These are phyloP conservation scores for Verticillium nonalfalfae DNA, from an alignment of 2,329 filamentous ascomycete species.

Conservation along the genomic window DNA sequence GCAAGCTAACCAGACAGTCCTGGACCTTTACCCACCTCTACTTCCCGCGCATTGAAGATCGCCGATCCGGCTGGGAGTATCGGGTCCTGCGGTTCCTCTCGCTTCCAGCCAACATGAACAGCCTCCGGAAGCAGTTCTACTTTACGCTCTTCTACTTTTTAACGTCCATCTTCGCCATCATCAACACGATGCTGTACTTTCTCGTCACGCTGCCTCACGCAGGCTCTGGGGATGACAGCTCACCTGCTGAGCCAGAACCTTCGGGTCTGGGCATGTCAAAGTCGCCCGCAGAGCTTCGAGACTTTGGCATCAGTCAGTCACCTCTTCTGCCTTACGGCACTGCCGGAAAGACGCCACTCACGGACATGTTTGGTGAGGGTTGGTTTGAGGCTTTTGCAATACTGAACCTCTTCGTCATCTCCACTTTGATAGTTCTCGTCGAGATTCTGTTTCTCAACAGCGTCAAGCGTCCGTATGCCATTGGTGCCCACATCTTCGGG, in stretches of 20 bases:
- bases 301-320: background rate
- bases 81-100: constrained; percentile 33
- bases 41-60: constrained; percentile 32
- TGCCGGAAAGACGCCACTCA: constrained; percentile 18
- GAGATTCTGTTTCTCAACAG: constrained; percentile 46
- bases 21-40: constrained; percentile 49
- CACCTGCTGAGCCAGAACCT: constrained; percentile 7
- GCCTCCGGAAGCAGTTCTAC: constrained; percentile 34
- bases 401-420: constrained; percentile 37
- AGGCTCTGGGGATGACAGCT: constrained; percentile 7
- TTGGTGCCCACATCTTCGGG: constrained; percentile 34
- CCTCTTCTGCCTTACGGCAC: background rate
- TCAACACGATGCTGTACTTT: constrained; percentile 47
- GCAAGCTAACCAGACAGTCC: constrained; percentile 21
- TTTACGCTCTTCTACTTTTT: constrained; percentile 46
- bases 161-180: constrained; percentile 37
- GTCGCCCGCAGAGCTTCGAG: background rate
- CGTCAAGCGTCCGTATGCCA: constrained; percentile 42
- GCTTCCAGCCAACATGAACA: constrained; percentile 33
- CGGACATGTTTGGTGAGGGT: constrained; percentile 39
- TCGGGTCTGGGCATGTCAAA: constrained; percentile 2
- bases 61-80: constrained; percentile 27
- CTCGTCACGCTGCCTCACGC: constrained; percentile 27
- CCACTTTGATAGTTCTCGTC: constrained; percentile 33
- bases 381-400: constrained; percentile 40